Conservation (phyloP, 2,329 filamentous ascomycete species). For the Talaromyces sp. region DNA sequence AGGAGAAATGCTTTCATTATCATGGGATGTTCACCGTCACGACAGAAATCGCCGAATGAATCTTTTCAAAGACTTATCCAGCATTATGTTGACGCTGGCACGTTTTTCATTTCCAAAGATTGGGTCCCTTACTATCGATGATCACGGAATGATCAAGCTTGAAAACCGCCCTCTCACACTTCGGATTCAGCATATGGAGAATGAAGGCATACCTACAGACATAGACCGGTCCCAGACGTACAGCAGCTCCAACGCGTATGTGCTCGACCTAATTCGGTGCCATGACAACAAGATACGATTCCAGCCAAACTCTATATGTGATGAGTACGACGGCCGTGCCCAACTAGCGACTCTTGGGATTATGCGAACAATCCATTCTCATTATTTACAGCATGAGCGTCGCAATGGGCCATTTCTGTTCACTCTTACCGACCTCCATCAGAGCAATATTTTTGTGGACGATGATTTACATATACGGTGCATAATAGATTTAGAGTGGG, state of each 20-base stretch:
- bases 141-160: constrained; percentile 17
- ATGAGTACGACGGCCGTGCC: neutral
- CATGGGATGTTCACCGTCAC: constrained; percentile 14
- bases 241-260: constrained; percentile 15
- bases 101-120: constrained; percentile 25
- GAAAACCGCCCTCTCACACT: constrained; percentile 16
- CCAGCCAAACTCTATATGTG: constrained; percentile 20
- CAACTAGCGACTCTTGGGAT: neutral
- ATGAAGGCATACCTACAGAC: constrained; percentile 15
- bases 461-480: constrained; percentile 21
- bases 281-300: constrained; percentile 18
- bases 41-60: constrained; percentile 14
- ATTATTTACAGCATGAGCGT: neutral
- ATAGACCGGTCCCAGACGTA: constrained; percentile 17
- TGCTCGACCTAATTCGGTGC: constrained; percentile 14
- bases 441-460: constrained; percentile 31
- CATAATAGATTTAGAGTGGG: constrained; percentile 25
- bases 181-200: constrained; percentile 15
- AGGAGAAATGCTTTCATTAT: constrained; percentile 18
- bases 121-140: constrained; percentile 27
- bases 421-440: constrained; percentile 32
- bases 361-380: neutral
- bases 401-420: constrained; percentile 28
- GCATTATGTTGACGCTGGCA: constrained; percentile 14
- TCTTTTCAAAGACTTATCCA: constrained; percentile 16